These are phyloP conservation scores for Phytophthora multivora DNA, from an alignment of 352 stramenopile species.

Conservation along the genomic window DNA sequence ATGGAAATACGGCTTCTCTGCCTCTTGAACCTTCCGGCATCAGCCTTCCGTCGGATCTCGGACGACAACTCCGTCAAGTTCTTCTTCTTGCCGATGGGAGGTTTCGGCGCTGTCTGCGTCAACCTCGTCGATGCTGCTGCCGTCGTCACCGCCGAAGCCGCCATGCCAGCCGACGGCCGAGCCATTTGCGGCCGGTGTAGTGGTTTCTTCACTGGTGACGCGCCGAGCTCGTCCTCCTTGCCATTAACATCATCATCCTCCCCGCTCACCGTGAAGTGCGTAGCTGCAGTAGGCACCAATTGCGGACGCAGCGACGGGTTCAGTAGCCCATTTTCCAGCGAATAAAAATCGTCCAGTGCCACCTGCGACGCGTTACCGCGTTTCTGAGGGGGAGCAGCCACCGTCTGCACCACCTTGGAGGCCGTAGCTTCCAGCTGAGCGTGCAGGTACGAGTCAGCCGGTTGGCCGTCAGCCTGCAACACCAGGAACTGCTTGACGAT, in stretches of 20 bases:
- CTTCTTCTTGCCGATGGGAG: constrained; percentile 63
- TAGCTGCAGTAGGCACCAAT: constrained; percentile 41
- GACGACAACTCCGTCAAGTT: constrained; percentile 71
- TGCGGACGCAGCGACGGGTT: constrained; percentile 60
- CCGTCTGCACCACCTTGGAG: constrained; percentile 46
- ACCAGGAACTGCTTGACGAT: constrained; percentile 78
- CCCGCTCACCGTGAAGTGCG: constrained; percentile 71
- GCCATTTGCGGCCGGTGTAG: constrained; percentile 56
- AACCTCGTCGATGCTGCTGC: constrained; percentile 31
- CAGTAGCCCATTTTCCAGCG: constrained; percentile 68
- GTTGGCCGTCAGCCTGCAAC: constrained; percentile 40
- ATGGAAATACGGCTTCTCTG: constrained; percentile 87
- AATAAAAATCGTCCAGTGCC: constrained; percentile 62
- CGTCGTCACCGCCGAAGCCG: constrained; percentile 22
- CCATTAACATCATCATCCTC: constrained; percentile 41
- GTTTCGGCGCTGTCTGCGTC: constrained; percentile 32
- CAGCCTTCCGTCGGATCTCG: constrained; percentile 83
- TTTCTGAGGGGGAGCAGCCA: constrained; percentile 23
- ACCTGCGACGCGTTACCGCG: constrained; percentile 21
- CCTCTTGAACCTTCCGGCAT: constrained; percentile 82
- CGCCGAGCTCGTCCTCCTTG: constrained; percentile 33
- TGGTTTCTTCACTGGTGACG: constrained; percentile 42
- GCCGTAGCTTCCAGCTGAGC: constrained; percentile 53
- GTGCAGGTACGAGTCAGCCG: constrained; percentile 70
- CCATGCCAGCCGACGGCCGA: constrained; percentile 25